These are phyloP conservation scores for Calonectria crousiana DNA, from an alignment of 2,329 filamentous ascomycete species.

Conservation along the genomic window DNA sequence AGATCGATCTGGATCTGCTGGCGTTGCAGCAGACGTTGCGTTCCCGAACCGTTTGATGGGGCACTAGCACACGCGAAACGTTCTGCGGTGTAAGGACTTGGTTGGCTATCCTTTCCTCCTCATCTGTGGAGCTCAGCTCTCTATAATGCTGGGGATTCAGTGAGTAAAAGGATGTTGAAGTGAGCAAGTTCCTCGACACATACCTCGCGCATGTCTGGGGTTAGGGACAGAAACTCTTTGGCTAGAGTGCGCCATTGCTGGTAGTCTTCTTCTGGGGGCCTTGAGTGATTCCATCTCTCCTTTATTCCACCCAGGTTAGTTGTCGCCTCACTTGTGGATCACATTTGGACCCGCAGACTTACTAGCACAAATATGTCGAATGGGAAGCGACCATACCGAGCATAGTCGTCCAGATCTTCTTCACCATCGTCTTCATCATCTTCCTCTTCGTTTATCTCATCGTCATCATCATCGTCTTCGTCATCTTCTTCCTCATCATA, in stretches of 20 bases:
- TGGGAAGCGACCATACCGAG: background rate
- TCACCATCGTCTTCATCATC: background rate
- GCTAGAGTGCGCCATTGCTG: background rate
- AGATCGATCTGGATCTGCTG: background rate
- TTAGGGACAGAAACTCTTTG: background rate
- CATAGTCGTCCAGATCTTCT: background rate
- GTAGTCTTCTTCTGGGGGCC: background rate
- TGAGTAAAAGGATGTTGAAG: background rate
- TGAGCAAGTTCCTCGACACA: background rate
- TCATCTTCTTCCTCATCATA: background rate
- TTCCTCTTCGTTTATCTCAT: background rate
- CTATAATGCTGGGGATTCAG: background rate
- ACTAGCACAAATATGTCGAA: slow-evolving; percentile 6
- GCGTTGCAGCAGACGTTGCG: background rate
- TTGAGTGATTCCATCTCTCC: background rate
- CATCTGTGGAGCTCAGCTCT: background rate
- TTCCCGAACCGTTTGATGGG: background rate
- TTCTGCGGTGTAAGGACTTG: background rate
- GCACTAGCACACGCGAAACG: background rate
- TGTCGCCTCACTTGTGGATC: background rate
- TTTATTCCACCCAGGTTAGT: background rate
- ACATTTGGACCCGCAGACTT: background rate
- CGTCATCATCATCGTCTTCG: background rate
- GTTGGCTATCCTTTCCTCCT: background rate
- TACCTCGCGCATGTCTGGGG: background rate